These are phyloP conservation scores for Colletotrichum euphorbiae DNA, from an alignment of 2,329 filamentous ascomycete genomes.

Conservation along the genomic window DNA sequence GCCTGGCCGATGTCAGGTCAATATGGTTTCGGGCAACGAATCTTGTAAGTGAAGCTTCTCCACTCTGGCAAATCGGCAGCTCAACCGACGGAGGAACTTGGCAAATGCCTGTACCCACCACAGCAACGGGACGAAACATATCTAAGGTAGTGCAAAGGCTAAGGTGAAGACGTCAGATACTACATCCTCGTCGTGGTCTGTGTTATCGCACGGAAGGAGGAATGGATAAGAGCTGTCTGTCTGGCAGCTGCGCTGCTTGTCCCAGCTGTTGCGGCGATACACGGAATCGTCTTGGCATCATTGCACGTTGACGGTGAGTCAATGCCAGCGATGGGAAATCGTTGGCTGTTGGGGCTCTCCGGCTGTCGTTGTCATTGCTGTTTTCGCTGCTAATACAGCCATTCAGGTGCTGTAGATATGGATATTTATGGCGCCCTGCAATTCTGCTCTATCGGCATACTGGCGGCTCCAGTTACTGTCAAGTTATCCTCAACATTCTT, in stretches of 20 bases:
- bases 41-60: conserved; percentile 55
- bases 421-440: conserved; percentile 77
- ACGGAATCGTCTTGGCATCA: conserved; percentile 70
- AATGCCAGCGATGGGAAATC: no score
- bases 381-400: no score
- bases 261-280: conserved; percentile 72
- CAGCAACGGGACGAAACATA: conserved; percentile 2
- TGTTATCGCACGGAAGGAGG: conserved; percentile 69
- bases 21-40: conserved; percentile 65
- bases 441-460: conserved; percentile 72
- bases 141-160: conserved; percentile 17
- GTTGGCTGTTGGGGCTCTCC: no score
- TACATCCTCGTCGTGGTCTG: conserved; percentile 74
- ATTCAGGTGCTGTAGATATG: conserved; percentile 71
- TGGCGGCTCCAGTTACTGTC: conserved; percentile 73
- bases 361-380: no score
- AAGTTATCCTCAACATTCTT: conserved; percentile 73
- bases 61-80: conserved; percentile 1
- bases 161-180: conserved; percentile 56
- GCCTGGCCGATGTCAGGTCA: conserved; percentile 68
- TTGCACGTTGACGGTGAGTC: conserved; percentile 68
- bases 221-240: conserved; percentile 73
- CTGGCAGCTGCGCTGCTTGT: conserved; percentile 72
- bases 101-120: background rate
- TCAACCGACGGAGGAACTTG: conserved; percentile 11